Conservation (phyloP, 257 asterid genomes). For the Paulownia fortunei region DNA sequence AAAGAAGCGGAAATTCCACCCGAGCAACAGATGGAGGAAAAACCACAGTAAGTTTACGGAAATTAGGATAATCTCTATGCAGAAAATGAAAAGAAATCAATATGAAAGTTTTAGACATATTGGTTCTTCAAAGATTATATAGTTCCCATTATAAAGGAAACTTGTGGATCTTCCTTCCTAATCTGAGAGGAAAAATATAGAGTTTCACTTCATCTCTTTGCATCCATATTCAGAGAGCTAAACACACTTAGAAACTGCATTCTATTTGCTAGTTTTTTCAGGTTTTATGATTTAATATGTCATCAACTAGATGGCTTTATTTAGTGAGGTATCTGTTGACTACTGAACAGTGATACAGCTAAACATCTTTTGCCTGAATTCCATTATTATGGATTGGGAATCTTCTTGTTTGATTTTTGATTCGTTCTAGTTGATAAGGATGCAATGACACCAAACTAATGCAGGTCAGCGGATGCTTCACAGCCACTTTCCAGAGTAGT, state of each 20-base stretch:
- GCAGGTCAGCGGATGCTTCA: constrained; percentile 79
- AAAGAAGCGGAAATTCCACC: constrained; percentile 63
- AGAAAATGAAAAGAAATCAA: neutral
- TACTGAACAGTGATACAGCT: too few relatives aligned
- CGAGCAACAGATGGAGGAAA: constrained; percentile 84
- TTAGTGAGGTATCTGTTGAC: neutral
- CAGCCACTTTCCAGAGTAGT: constrained; percentile 73
- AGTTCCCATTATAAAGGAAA: too few relatives aligned
- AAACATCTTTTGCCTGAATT: too few relatives aligned
- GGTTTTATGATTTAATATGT: too few relatives aligned
- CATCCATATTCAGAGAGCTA: too few relatives aligned
- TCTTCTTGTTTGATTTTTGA: neutral
- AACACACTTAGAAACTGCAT: too few relatives aligned
- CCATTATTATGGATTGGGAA: too few relatives aligned
- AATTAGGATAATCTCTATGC: neutral
- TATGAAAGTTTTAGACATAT: neutral
- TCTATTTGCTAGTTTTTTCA: too few relatives aligned
- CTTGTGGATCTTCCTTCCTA: neutral
- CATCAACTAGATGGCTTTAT: too few relatives aligned
- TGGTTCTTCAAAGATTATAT: neutral
- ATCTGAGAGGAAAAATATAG: too few relatives aligned
- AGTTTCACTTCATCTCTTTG: too few relatives aligned
- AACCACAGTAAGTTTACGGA: constrained; percentile 60
- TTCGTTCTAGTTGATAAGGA: neutral
- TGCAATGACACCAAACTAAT: constrained; percentile 21